These are phyloP conservation scores for Solanum sitiens DNA, from an alignment of 257 asterid species.

Conservation along the genomic window DNA sequence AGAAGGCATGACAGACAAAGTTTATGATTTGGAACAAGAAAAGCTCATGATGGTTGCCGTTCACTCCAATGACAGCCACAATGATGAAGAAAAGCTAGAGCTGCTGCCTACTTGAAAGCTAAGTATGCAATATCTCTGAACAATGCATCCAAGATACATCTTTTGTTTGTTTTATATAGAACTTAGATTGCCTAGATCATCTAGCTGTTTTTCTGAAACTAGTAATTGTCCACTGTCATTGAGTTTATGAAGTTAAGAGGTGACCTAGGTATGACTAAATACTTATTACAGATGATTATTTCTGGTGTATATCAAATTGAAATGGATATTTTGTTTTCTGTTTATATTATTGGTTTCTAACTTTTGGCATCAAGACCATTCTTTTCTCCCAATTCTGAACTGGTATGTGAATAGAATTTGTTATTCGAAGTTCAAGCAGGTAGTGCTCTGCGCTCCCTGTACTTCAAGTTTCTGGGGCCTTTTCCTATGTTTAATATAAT, in stretches of 20 bases:
- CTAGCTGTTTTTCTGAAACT: not conserved
- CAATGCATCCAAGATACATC: not conserved
- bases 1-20: constrained; percentile 86
- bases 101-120: not conserved
- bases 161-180: not conserved
- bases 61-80: constrained; percentile 4
- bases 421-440: not conserved
- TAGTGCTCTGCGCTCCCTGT: not conserved
- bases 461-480: not conserved
- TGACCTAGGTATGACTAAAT: not conserved
- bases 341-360: not conserved
- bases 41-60: constrained; percentile 10
- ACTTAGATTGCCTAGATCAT: not conserved
- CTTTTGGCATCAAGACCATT: not conserved
- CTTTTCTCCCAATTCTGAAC: not conserved
- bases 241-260: not conserved
- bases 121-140: not conserved
- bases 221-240: not conserved
- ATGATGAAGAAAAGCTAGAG: constrained; percentile 12
- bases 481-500: not conserved
- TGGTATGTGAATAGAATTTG: not conserved
- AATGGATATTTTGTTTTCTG: not conserved
- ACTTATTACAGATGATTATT: not conserved
- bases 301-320: not conserved
- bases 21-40: constrained; percentile 63